Conservation (phyloP, 2,329 filamentous ascomycete species). For the Allantophomopsis cytisporea region DNA sequence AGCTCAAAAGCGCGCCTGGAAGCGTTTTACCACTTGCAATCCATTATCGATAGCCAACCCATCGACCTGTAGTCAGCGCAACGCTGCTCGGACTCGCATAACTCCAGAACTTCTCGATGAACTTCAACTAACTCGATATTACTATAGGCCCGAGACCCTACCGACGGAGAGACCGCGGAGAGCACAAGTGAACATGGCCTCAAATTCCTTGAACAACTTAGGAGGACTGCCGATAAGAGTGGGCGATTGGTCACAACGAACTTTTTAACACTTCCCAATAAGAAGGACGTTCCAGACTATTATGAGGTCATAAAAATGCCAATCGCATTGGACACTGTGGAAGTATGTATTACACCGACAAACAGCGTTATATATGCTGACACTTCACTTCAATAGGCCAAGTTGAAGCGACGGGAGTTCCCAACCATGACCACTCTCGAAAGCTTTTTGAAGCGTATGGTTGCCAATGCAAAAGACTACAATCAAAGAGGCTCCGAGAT, state of each 20-base stretch:
- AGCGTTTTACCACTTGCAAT: slow-evolving; percentile 5
- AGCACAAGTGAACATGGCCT: slow-evolving; percentile 60
- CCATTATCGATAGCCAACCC: no score
- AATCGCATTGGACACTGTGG: slow-evolving; percentile 64
- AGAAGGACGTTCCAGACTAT: slow-evolving; percentile 55
- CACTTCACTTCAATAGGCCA: slow-evolving; percentile 22
- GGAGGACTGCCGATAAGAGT: slow-evolving; percentile 67
- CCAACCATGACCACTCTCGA: slow-evolving; percentile 60
- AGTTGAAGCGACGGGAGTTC: slow-evolving; percentile 58
- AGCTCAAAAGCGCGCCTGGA: slow-evolving; percentile 10
- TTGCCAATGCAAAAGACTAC: slow-evolving; percentile 76
- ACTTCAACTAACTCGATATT: no score
- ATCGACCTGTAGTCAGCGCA: no score
- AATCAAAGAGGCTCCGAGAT: slow-evolving; percentile 60
- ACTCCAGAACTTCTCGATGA: no score
- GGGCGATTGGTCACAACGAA: slow-evolving; percentile 61
- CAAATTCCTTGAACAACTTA: slow-evolving; percentile 62
- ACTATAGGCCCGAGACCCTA: no score
- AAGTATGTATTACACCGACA: slow-evolving; percentile 21
- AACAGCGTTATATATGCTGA: background rate
- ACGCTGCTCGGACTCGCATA: no score
- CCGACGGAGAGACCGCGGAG: slow-evolving; percentile 41
- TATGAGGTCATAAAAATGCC: slow-evolving; percentile 67
- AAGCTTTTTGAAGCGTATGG: slow-evolving; percentile 77
- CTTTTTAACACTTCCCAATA: slow-evolving; percentile 60